These are phyloP conservation scores for Sporothrix variecibatus DNA, from an alignment of 2,329 filamentous ascomycete genomes.

Conservation along the genomic window DNA sequence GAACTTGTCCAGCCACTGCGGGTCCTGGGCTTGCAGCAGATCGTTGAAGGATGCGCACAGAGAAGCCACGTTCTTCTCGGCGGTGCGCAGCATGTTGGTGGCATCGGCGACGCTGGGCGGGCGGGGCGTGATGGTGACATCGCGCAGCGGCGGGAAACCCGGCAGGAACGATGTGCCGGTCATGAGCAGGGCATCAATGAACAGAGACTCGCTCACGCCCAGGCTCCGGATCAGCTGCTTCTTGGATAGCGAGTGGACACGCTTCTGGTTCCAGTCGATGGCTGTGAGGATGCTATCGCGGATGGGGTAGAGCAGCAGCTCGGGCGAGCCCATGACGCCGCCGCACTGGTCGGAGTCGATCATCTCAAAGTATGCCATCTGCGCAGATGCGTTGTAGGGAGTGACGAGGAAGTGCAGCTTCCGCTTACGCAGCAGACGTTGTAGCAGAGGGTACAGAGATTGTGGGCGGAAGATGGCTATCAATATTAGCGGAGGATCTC, in stretches of 20 bases:
- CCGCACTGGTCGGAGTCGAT: constrained; percentile 67
- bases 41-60: constrained; percentile 80
- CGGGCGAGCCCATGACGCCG: constrained; percentile 79
- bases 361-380: constrained; percentile 79
- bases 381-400: constrained; percentile 83
- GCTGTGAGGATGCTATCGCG: constrained; percentile 69
- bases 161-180: constrained; percentile 79
- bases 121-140: constrained; percentile 54
- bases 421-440: constrained; percentile 69
- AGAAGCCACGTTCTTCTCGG: constrained; percentile 68
- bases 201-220: constrained; percentile 67
- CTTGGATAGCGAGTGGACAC: constrained; percentile 65
- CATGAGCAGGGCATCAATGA: constrained; percentile 82
- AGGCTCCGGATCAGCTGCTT: constrained; percentile 68
- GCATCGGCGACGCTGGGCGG: constrained; percentile 71
- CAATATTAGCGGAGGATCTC: not conserved
- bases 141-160: constrained; percentile 75
- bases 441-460: constrained; percentile 74
- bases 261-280: constrained; percentile 69
- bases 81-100: constrained; percentile 72
- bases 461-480: constrained; percentile 67
- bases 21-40: constrained; percentile 68
- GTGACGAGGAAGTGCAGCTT: constrained; percentile 77
- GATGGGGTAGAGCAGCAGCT: constrained; percentile 83
- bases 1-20: constrained; percentile 82